These are phyloP conservation scores for Tulasnella calospora DNA, from an alignment of 768 basidiomycete genomes.

Conservation along the genomic window DNA sequence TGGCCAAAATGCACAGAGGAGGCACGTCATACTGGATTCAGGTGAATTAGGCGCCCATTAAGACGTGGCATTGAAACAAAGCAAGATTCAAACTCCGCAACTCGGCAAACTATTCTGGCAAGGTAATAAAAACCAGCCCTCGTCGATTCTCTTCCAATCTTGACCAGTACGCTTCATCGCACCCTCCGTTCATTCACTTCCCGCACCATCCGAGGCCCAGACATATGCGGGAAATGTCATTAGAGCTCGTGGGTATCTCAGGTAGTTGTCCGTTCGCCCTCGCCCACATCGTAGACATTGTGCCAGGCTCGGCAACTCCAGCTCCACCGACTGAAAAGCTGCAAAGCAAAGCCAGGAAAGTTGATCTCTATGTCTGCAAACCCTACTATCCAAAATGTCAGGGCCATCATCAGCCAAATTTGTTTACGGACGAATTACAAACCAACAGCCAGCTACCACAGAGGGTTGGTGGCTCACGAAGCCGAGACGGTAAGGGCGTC, in stretches of 20 bases:
- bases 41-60: too few relatives aligned
- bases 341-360: background rate
- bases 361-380: background rate
- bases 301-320: background rate
- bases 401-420: background rate
- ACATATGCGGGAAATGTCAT: background rate
- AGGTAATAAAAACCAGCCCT: too few relatives aligned
- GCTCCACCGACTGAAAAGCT: background rate
- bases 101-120: too few relatives aligned
- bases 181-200: too few relatives aligned
- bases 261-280: background rate
- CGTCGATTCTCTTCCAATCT: too few relatives aligned
- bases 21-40: too few relatives aligned
- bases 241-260: background rate
- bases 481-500: background rate
- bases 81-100: too few relatives aligned
- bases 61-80: too few relatives aligned
- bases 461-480: background rate
- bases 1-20: too few relatives aligned
- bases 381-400: background rate
- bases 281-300: background rate
- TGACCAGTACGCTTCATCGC: too few relatives aligned
- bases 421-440: background rate
- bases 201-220: background rate
- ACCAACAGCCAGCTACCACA: background rate